These are phyloP conservation scores for Botrytis deweyae DNA, from an alignment of 2,329 filamentous ascomycete genomes.

Conservation along the genomic window DNA sequence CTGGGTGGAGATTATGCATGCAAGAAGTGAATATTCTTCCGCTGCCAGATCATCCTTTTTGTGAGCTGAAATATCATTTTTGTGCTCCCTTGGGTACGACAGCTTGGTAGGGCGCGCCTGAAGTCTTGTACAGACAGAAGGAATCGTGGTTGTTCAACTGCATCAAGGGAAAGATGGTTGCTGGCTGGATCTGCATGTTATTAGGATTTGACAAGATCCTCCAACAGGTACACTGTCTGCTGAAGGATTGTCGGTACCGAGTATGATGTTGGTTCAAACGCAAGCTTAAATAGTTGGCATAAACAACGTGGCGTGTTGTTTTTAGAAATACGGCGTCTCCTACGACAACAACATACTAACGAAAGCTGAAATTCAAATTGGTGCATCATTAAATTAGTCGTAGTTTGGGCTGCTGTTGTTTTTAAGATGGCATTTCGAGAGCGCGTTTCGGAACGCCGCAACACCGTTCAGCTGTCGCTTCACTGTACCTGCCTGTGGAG, in stretches of 20 bases:
- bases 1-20: conserved; percentile 9
- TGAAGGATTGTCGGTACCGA: neutral
- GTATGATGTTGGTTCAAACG: neutral
- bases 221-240: neutral
- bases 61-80: neutral
- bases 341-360: neutral
- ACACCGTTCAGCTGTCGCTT: neutral
- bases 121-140: neutral
- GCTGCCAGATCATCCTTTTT: conserved; percentile 14
- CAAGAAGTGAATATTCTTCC: conserved; percentile 12
- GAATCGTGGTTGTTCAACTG: neutral
- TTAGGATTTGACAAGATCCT: conserved; percentile 4
- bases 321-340: neutral
- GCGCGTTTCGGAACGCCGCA: neutral
- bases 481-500: neutral
- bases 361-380: neutral
- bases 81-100: neutral
- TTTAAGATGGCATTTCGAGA: neutral
- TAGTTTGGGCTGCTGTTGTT: neutral
- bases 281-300: neutral
- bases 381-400: neutral
- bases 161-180: neutral
- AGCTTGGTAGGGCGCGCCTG: neutral
- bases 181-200: neutral
- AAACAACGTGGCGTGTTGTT: neutral